These are phyloP conservation scores for Pseudogymnoascus sp. DNA, from an alignment of 2,329 filamentous ascomycete genomes.

Conservation along the genomic window DNA sequence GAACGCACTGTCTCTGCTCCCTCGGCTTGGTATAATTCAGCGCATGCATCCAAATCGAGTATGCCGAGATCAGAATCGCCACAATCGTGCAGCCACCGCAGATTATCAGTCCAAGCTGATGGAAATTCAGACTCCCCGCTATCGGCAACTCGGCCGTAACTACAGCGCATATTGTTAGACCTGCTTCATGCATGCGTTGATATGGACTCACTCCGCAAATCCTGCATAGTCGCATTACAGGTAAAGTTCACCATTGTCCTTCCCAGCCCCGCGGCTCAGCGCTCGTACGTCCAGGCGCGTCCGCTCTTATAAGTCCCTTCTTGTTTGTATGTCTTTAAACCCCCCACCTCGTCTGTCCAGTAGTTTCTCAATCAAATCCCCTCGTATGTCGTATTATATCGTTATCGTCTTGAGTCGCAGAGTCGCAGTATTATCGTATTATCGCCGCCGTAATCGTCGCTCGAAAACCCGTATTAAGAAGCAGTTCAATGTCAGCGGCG, in stretches of 20 bases:
- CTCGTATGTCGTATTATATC: not conserved
- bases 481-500: not conserved
- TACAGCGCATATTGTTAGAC: constrained; percentile 21
- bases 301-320: not conserved
- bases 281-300: not conserved
- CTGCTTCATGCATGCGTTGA: not conserved
- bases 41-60: constrained; percentile 50
- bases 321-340: not conserved
- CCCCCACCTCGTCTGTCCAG: not conserved
- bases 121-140: constrained; percentile 43
- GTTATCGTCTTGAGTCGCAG: too few relatives aligned
- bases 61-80: constrained; percentile 44
- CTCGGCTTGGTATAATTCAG: constrained; percentile 50
- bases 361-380: not conserved
- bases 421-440: not conserved
- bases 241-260: constrained; percentile 13
- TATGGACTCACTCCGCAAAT: constrained; percentile 27
- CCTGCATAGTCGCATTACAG: constrained; percentile 29
- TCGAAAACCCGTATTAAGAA: too few relatives aligned
- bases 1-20: constrained; percentile 47
- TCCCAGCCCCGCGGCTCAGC: not conserved
- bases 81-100: constrained; percentile 40
- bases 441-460: not conserved
- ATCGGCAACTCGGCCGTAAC: constrained; percentile 36
- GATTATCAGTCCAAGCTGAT: constrained; percentile 45